Evolutionary conservation across 345 rosid genomes (phyloP), one percentile per base, ranked within the genome.

Genomic region (Iberis pinnata): DNA sequence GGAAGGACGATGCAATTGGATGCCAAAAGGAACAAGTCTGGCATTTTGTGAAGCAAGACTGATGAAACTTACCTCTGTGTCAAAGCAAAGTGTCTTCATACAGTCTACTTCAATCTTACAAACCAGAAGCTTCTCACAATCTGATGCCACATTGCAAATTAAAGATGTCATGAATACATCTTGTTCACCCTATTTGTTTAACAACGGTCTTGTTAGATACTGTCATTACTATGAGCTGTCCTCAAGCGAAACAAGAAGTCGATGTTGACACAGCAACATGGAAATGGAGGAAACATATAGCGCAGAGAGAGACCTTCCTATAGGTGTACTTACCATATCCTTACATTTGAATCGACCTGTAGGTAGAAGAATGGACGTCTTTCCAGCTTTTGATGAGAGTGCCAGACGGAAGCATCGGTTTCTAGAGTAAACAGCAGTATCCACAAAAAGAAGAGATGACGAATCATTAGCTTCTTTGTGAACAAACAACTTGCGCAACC

Each of bases 361-460:
- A 5, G 98, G 95, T 44, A 92, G 69, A 59, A 92, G 98, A 56
- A 88, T 9, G 6, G 93, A 76, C 9, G 70, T 75, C 70, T 92
- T 92, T 64, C 96, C 98, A 13, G 98, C 89, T 79, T 92, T 92
- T 1, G 98, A 92, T 7, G 98, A 92, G 25, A 83, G 68, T 51
- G 82, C 86, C 59, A 88, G 73, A 19, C 95, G 96, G 68, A 92
- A 92, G 79, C 95, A 86, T 35, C 98, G 93, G 49, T 92, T 92
- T 77, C 89, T 81, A 38, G 95, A 69, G 70, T 92, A 92, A 41
- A 92, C 96, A 68, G 93, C 96, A 70, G 81, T 74, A 71, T 92
- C 98, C 65, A 88, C 78, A 61, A 92, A 92, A 58, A 78, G 77
- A 36, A 81, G 83, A 59, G 70, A 51, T 59, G 76, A 45, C 35